Evolutionary conservation across 2,329 filamentous ascomycete species (phyloP).

Genomic region (Endoconidiophora laricicola): DNA sequence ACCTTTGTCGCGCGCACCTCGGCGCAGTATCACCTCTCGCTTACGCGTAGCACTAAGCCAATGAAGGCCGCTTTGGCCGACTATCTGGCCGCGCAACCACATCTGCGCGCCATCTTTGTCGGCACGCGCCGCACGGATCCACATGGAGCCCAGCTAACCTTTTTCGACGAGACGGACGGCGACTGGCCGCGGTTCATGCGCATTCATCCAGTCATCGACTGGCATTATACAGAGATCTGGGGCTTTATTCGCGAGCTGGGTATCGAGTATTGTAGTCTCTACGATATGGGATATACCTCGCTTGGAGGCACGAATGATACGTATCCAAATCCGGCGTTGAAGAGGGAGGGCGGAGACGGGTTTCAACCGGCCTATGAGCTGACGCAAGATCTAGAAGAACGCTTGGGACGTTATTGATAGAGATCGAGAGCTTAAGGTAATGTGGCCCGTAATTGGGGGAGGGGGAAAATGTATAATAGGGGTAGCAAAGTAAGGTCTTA

Average conservation of each 20-base stretch:
- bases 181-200: slow-evolving; percentile 90
- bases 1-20: slow-evolving; percentile 91
- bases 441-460: too few species aligned
- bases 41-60: slow-evolving; percentile 72
- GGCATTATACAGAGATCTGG: slow-evolving; percentile 95
- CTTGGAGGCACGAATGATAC: slow-evolving; percentile 86
- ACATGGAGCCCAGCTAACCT: slow-evolving; percentile 59
- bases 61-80: slow-evolving; percentile 82
- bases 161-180: slow-evolving; percentile 75
- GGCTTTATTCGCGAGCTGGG: slow-evolving; percentile 63
- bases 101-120: slow-evolving; percentile 55
- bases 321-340: slow-evolving; percentile 65
- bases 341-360: slow-evolving; percentile 17
- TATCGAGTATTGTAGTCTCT: slow-evolving; percentile 72
- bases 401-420: slow-evolving; percentile 47
- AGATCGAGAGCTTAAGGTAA: background rate
- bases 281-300: slow-evolving; percentile 77
- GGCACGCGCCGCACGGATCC: slow-evolving; percentile 85
- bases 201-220: slow-evolving; percentile 90
- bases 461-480: background rate
- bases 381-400: slow-evolving; percentile 58
- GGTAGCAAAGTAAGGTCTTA: background rate
- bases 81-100: slow-evolving; percentile 71
- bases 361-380: slow-evolving; percentile 66
- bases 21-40: slow-evolving; percentile 76